phyloP scores from a whole-genome alignment of 2,329 filamentous ascomycete species.

The Mycosphaerella sp. region DNA sequence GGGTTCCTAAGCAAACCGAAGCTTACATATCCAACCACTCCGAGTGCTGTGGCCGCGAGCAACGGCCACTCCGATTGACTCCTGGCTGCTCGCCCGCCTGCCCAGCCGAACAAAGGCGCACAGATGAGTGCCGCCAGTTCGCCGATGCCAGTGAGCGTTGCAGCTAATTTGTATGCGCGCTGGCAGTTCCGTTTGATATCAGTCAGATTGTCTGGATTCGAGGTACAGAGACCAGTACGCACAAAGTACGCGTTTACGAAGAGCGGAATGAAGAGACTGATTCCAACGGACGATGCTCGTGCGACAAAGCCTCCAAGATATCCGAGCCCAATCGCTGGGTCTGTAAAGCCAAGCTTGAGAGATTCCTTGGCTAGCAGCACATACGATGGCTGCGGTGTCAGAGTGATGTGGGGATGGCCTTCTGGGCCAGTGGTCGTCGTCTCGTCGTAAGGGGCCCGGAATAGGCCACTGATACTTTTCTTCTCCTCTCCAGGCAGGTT shows the following conservation, averaged over 20 bases:
- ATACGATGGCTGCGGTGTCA: conserved; percentile 51
- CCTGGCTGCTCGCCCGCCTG: conserved; percentile 61
- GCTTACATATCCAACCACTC: conserved; percentile 68
- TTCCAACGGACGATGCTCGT: conserved; percentile 86
- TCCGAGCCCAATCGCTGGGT: conserved; percentile 73
- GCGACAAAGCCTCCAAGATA: conserved; percentile 95
- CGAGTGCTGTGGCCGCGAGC: conserved; percentile 62
- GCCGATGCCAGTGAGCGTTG: conserved; percentile 79
- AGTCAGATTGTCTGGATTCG: conserved; percentile 35
- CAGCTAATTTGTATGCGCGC: conserved; percentile 79
- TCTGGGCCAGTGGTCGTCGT: conserved; percentile 21
- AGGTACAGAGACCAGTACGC: conserved; percentile 67
- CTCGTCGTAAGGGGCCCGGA: conserved; percentile 31
- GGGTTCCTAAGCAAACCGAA: conserved; percentile 75
- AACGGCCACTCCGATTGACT: conserved; percentile 59
- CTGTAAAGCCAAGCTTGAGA: conserved; percentile 59
- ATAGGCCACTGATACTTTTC: conserved; percentile 57
- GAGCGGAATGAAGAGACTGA: conserved; percentile 89
- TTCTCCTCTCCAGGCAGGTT: conserved; percentile 63
- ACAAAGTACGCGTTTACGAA: conserved; percentile 91
- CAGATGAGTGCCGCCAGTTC: conserved; percentile 79
- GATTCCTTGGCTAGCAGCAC: conserved; percentile 38
- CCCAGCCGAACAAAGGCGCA: conserved; percentile 79
- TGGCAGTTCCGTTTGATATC: conserved; percentile 82
- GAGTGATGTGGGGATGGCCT: conserved; percentile 24